A percentile compares a stretch with the other conserved stretches of the same genome.
Conservation (phyloP, 2,329 filamentous ascomycete species). For the Diaporthe vaccinii region DNA sequence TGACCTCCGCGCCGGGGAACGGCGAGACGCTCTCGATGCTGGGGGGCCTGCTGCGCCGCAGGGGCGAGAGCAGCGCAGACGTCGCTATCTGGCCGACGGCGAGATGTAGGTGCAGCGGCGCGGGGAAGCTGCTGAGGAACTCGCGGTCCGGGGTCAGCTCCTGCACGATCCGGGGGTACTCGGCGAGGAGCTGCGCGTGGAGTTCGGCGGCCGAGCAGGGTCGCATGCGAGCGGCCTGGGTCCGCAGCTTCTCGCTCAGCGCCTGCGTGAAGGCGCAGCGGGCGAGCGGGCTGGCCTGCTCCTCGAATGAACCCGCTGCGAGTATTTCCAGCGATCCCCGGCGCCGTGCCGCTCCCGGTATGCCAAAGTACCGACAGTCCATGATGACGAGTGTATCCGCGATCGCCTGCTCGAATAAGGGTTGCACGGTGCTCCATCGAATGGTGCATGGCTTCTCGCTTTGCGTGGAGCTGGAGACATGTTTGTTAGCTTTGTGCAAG, state of each 20-base stretch:
- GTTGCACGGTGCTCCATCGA: slow-evolving; percentile 69
- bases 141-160: slow-evolving; percentile 64
- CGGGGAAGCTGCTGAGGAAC: slow-evolving; percentile 62
- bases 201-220: slow-evolving; percentile 65
- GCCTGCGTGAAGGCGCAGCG: slow-evolving; percentile 66
- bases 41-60: slow-evolving; percentile 54
- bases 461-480: slow-evolving; percentile 60
- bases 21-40: background rate
- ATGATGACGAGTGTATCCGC: slow-evolving; percentile 70
- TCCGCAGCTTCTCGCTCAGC: slow-evolving; percentile 64
- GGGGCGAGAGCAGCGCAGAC: slow-evolving; percentile 68
- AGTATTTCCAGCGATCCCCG: slow-evolving; percentile 69
- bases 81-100: slow-evolving; percentile 66
- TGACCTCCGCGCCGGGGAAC: slow-evolving; percentile 57
- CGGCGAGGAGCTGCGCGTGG: slow-evolving; percentile 65
- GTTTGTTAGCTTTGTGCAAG: slow-evolving; percentile 2
- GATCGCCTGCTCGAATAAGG: slow-evolving; percentile 67
- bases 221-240: slow-evolving; percentile 53
- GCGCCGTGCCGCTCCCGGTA: slow-evolving; percentile 64
- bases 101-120: slow-evolving; percentile 69
- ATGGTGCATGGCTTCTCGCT: slow-evolving; percentile 61
- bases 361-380: slow-evolving; percentile 71
- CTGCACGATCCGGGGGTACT: slow-evolving; percentile 65
- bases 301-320: slow-evolving; percentile 67
- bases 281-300: slow-evolving; percentile 61